Base-by-base conservation (phyloP, 257 asterid genomes). In the Fraxinus quadrangulata region DNA sequence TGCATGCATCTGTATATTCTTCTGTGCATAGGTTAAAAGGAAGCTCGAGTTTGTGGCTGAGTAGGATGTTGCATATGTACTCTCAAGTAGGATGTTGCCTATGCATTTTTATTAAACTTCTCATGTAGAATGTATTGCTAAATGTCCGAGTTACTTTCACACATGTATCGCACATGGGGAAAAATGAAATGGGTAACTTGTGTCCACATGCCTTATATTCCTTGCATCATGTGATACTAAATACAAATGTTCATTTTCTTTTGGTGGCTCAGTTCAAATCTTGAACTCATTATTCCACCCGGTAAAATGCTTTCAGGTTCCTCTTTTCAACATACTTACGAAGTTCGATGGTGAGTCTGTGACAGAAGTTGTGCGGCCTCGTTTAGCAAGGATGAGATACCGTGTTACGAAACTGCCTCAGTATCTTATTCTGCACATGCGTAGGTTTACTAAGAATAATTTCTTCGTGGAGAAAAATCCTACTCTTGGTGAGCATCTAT, bases 401-500 rank as follows among this genome's bases (percentile, higher is more conserved):
- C 97, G 97, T 63, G 94, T 96, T 54, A 94, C 89, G 10, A 95
- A 85, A 76, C 84, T 95, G 84, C 98, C 99, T 4, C 85, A 75
- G 49, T 93, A 95, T 89, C 86, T 95, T 73, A 86, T 95, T 67
- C 90, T 95, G 70, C 97, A 90, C 85, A 89, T 95, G 97, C 97
- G 87, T 19, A 92, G 99, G 37, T 93, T 95, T 84, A 95, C 98
- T 10, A 95, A 89, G 87, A 95, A 95, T 85, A 93, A 95, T 77
- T 95, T 95, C 88, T 95, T 93, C 67, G 90, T 95, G 70, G 99
- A 95, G 91, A 95, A 95, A 84, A 95, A 95, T 80, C 99, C 98
- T 59, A 95, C 99, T 12, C 97, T 95, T 51, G 99, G 99, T 95
- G 81, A 86, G 97, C 78, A 30, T 69, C 67, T 77, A 33, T 78